Evolutionary conservation across 2,329 filamentous ascomycete genomes (phyloP).

Genomic region (Aspergillus jensenii): DNA sequence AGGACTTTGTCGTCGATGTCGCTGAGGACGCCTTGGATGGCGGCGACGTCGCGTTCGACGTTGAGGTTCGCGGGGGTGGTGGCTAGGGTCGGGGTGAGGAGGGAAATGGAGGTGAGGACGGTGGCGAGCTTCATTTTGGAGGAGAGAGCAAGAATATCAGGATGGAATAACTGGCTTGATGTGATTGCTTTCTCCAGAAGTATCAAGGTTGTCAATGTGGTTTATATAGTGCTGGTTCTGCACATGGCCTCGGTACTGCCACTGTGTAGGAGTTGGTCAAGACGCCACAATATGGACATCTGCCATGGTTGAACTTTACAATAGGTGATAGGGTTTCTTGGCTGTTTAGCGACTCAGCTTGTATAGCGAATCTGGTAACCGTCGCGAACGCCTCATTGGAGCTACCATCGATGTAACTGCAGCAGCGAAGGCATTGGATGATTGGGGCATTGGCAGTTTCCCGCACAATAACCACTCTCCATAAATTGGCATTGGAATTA

Average conservation of each 20-base stretch:
- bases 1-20: constrained; percentile 15
- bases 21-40: constrained; percentile 12
- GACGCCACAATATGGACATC: not conserved
- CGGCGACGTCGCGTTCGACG: constrained; percentile 8
- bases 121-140: constrained; percentile 13
- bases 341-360: not conserved
- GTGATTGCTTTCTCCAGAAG: not conserved
- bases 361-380: not conserved
- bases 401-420: no score
- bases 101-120: not conserved
- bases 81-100: constrained; percentile 10
- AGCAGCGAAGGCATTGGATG: no score
- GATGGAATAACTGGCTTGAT: not conserved
- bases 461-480: no score
- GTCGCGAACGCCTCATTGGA: not conserved
- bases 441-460: no score
- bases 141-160: not conserved
- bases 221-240: not conserved
- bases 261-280: not conserved
- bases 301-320: not conserved
- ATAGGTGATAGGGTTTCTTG: not conserved
- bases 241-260: not conserved
- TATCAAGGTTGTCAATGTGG: not conserved
- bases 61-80: constrained; percentile 2
- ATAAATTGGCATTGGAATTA: no score